phyloP scores from a whole-genome alignment of 2,329 filamentous ascomycete genomes.

The Ilyonectria sp. region DNA sequence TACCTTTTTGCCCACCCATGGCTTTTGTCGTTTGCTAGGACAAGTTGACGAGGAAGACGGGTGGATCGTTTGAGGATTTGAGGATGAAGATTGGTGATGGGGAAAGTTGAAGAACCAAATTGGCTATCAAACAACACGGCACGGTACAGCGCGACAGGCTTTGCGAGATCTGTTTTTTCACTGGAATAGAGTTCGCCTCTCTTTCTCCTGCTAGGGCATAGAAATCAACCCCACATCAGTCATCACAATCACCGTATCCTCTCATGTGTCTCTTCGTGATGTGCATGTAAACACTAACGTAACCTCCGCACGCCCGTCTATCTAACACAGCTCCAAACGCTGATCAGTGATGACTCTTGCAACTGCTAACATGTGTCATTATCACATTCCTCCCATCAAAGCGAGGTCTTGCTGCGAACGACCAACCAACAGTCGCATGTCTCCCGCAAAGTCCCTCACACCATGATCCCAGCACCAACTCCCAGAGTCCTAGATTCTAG shows the following conservation, averaged over 20 bases:
- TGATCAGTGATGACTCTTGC: neutral
- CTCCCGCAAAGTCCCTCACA: constrained; percentile 8
- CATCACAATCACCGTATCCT: neutral
- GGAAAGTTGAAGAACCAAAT: constrained; percentile 35
- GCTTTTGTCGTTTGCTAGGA: constrained; percentile 31
- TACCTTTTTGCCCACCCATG: constrained; percentile 32
- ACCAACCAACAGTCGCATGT: neutral
- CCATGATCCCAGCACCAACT: constrained; percentile 9
- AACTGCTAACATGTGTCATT: neutral
- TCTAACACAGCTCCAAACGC: neutral
- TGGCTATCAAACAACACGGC: constrained; percentile 39
- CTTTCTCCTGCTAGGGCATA: constrained; percentile 42
- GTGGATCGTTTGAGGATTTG: constrained; percentile 13
- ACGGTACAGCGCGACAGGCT: constrained; percentile 33
- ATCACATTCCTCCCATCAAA: neutral
- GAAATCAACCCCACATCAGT: constrained; percentile 42
- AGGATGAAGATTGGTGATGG: constrained; percentile 27
- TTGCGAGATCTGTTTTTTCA: constrained; percentile 42
- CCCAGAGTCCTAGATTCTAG: constrained; percentile 27
- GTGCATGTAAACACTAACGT: neutral
- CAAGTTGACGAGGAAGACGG: constrained; percentile 21
- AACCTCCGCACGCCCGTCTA: neutral
- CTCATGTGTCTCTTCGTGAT: constrained; percentile 9
- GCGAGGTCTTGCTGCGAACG: neutral
- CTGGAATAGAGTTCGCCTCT: constrained; percentile 47